Conservation (phyloP, 176 grass and related monocot genomes). For the Calamus simplicifolius region DNA sequence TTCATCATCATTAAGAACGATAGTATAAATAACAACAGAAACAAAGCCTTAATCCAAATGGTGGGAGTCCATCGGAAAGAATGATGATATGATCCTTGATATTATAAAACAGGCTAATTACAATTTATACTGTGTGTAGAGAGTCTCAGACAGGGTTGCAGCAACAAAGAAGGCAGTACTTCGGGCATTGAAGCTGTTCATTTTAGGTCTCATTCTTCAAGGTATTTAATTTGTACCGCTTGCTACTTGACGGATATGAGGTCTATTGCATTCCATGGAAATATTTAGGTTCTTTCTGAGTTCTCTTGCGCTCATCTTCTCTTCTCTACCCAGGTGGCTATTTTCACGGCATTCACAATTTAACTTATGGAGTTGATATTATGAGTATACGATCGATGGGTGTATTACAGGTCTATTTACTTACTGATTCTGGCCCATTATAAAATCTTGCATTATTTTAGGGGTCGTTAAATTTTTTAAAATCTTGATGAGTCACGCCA, state of each 20-base stretch:
- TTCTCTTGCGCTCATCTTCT: not conserved
- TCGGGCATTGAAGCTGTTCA: conserved; percentile 69
- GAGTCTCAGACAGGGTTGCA: conserved; percentile 43
- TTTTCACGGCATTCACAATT: conserved; percentile 73
- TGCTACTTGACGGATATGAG: not conserved
- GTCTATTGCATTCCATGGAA: not conserved
- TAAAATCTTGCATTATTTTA: not conserved
- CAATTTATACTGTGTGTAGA: conserved; percentile 35
- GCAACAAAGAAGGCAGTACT: conserved; percentile 71
- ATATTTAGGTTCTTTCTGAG: not conserved
- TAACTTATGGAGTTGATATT: conserved; percentile 77
- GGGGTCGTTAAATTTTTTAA: not conserved
- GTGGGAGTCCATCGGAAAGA: not conserved
- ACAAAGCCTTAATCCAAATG: too few relatives aligned
- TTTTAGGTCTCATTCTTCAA: conserved; percentile 85
- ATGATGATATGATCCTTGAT: too few relatives aligned
- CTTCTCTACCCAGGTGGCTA: conserved; percentile 47
- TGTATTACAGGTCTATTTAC: conserved; percentile 59
- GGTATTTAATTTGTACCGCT: conserved; percentile 26
- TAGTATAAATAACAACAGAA: too few relatives aligned
- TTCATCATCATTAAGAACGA: too few relatives aligned
- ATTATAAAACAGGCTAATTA: not conserved
- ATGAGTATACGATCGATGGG: conserved; percentile 60
- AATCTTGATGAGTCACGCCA: not conserved
- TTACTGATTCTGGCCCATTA: conserved; percentile 4